These are phyloP conservation scores for Colletotrichum gigasporum DNA, from an alignment of 2,329 filamentous ascomycete genomes.

Conservation along the genomic window DNA sequence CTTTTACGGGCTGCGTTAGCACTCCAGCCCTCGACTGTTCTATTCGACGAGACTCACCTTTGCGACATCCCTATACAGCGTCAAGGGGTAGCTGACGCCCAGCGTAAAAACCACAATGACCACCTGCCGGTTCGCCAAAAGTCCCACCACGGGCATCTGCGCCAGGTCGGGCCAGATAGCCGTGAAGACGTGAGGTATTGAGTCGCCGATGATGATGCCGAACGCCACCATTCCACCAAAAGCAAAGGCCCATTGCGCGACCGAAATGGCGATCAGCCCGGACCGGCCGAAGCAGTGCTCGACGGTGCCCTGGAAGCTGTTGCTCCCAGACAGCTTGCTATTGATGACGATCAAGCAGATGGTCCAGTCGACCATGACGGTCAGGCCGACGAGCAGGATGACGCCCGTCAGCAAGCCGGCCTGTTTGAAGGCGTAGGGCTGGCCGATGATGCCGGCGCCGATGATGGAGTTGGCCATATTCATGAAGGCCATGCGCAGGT, in stretches of 20 bases:
- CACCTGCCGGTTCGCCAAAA: constrained; percentile 82
- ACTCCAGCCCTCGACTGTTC: background rate
- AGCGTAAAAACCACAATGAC: constrained; percentile 90
- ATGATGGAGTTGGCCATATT: constrained; percentile 99
- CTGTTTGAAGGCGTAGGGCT: constrained; percentile 96
- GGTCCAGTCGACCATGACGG: constrained; percentile 93
- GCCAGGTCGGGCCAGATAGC: constrained; percentile 82
- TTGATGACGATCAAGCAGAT: constrained; percentile 97
- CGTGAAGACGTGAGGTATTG: constrained; percentile 87
- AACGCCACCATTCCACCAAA: constrained; percentile 99
- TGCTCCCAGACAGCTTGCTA: constrained; percentile 92
- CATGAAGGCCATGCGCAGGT: constrained; percentile 91
- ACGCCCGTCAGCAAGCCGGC: constrained; percentile 87
- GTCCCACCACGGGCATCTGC: constrained; percentile 79
- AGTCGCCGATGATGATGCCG: constrained; percentile 96
- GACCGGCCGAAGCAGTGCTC: constrained; percentile 92
- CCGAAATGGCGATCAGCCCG: constrained; percentile 85
- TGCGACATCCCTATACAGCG: constrained; percentile 94
- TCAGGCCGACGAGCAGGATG: constrained; percentile 80
- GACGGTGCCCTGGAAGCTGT: constrained; percentile 95
- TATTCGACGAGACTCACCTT: constrained; percentile 68
- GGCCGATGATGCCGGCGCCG: constrained; percentile 78
- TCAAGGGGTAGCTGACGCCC: constrained; percentile 88
- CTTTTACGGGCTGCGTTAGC: constrained; percentile 53
- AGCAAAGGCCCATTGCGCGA: constrained; percentile 98